Evolutionary conservation across 345 rosid genomes (phyloP).

Genomic region (Sonneratia caseolaris): DNA sequence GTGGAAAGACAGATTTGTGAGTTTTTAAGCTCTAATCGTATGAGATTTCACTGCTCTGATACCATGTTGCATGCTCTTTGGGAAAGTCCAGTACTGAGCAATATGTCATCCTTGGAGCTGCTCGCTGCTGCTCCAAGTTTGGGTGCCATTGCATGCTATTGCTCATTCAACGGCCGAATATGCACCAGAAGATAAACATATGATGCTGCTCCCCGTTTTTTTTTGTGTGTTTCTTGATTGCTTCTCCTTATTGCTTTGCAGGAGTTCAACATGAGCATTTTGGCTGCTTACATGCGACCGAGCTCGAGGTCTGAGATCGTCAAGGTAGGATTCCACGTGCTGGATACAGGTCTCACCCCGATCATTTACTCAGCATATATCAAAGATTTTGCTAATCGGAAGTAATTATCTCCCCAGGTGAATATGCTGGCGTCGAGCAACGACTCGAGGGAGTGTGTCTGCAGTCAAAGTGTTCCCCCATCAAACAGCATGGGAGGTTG

Average conservation of each 20-base stretch:
- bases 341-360: not conserved
- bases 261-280: constrained; percentile 90
- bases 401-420: constrained; percentile 38
- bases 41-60: not conserved
- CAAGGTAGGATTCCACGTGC: constrained; percentile 36
- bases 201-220: not conserved
- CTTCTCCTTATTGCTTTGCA: constrained; percentile 9
- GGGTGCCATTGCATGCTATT: not conserved
- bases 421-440: constrained; percentile 61
- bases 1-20: not conserved
- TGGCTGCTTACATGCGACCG: constrained; percentile 73
- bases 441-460: constrained; percentile 29
- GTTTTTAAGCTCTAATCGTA: not conserved
- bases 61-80: not conserved
- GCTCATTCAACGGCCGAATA: not conserved
- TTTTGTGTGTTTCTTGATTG: no score
- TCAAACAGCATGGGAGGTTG: constrained; percentile 66
- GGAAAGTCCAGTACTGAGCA: not conserved
- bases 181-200: not conserved
- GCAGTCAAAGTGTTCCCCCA: constrained; percentile 21
- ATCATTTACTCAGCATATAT: not conserved
- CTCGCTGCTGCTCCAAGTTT: not conserved
- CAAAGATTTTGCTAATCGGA: not conserved
- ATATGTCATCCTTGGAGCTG: not conserved
- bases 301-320: constrained; percentile 79